phyloP scores from a whole-genome alignment of 139 green algal species.

The Coelastrella sp. region DNA sequence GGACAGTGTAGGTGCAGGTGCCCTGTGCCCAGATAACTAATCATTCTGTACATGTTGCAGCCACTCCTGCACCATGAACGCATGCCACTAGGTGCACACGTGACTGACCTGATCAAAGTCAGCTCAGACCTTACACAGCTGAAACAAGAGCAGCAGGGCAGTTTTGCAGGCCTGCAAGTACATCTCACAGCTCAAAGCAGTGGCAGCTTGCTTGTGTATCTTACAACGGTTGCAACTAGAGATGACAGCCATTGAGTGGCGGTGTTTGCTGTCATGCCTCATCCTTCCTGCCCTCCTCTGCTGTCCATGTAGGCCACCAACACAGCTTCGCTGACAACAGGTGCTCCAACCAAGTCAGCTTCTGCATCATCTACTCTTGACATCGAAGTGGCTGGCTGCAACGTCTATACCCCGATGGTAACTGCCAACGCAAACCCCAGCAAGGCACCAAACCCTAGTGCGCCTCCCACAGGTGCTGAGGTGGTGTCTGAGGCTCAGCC shows the following conservation, averaged over 20 bases:
- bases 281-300: neutral
- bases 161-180: too few species aligned
- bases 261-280: neutral
- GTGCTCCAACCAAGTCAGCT: neutral
- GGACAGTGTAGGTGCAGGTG: too few species aligned
- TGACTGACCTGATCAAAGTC: too few species aligned
- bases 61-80: neutral
- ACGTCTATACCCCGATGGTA: conserved; percentile 12
- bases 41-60: neutral
- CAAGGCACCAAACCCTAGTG: neutral
- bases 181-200: neutral
- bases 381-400: conserved; percentile 30
- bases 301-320: conserved; percentile 27
- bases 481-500: neutral
- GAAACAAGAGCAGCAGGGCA: too few species aligned
- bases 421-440: neutral
- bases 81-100: neutral
- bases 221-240: too few species aligned
- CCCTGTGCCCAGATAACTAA: neutral
- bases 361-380: neutral
- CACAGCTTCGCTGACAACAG: conserved; percentile 18
- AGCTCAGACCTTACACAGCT: too few species aligned
- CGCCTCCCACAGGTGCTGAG: neutral
- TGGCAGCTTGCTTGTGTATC: neutral
- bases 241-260: too few species aligned